These are phyloP conservation scores for Pyrenophora graminea DNA, from an alignment of 2,329 filamentous ascomycete species.

Conservation along the genomic window DNA sequence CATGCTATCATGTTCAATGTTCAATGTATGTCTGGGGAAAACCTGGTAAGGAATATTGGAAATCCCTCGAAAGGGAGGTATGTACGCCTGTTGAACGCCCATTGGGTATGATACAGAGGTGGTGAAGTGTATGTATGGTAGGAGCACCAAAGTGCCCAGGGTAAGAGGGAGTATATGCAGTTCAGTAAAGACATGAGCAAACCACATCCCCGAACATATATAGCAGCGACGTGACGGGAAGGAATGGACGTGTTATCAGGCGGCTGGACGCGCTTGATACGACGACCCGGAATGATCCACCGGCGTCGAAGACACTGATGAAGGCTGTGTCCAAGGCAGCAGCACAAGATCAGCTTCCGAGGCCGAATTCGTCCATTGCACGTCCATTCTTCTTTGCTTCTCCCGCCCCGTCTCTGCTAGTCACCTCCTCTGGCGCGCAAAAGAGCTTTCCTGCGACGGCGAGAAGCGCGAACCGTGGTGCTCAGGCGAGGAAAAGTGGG, in stretches of 20 bases:
- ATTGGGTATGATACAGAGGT: constrained; percentile 5
- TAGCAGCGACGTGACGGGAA: constrained; percentile 10
- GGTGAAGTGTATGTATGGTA: not conserved
- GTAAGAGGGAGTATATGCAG: not conserved
- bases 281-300: constrained; percentile 16
- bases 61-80: not conserved
- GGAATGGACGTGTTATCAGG: not conserved
- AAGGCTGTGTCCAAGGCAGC: constrained; percentile 34
- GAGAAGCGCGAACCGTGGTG: constrained; percentile 24
- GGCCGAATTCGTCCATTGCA: constrained; percentile 42
- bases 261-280: constrained; percentile 4
- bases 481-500: constrained; percentile 28
- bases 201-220: not conserved
- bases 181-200: not conserved
- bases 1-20: constrained; percentile 4
- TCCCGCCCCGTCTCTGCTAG: constrained; percentile 40
- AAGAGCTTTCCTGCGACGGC: constrained; percentile 33
- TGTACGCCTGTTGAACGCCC: constrained; percentile 5
- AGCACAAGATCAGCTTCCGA: constrained; percentile 42
- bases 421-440: constrained; percentile 37
- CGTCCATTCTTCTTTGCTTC: constrained; percentile 42
- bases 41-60: no score
- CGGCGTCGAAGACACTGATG: constrained; percentile 30
- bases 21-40: not conserved
- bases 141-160: not conserved